Base-by-base conservation (phyloP, 257 asterid species). In the Penstemon davidsonii region DNA sequence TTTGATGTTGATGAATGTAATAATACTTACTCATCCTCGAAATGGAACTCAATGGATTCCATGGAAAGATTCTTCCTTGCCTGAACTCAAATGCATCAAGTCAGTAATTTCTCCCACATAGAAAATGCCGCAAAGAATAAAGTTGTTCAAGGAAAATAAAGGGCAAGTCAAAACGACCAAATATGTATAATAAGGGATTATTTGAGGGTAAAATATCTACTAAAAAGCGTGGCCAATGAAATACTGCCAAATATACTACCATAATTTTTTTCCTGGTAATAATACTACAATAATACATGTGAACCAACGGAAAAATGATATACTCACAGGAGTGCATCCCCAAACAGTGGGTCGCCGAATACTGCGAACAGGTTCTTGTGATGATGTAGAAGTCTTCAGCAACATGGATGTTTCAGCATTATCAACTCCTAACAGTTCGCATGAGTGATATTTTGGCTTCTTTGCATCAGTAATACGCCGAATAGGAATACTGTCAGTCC, bases 241-340 rank as follows among this genome's bases (percentile, higher is more conserved):
- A 62, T 44, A 62, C 37, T 51, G 47, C 55, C 38, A 60, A 33
- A 58, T 2, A 66, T 43, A 38, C 59, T 60, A 52, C 52, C 46
- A 71, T 25, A 25, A 25, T 25, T 25, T 25, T 25, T 25, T 25
- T 25, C 33, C 33, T 25, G 33, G 33, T 25, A 25, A 25, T 25
- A 25, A 25, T 25, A 25, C 33, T 25, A 25, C 2, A 2, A 25
- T 15, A 33, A 60, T 66, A 62, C 55, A 60, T 38, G 33, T 25
- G 46, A 67, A 71, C 62, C 46, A 64, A 76, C 68, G 10, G 45
- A 25, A 4, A 58, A 69, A 3, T 19, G 55, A 68, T 63, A 71
- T 65, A 82, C 98, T 88, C 75, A 94, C 99, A 64, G 88, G 74
- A 71, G 87, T 76, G 73, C 95, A 96, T 49, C 97, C 91, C 96